Percentiles rank a stretch among this genome's conserved stretches.
phyloP scores from a whole-genome alignment of 2,329 filamentous ascomycete genomes.

The Sporothrix schenckii region DNA sequence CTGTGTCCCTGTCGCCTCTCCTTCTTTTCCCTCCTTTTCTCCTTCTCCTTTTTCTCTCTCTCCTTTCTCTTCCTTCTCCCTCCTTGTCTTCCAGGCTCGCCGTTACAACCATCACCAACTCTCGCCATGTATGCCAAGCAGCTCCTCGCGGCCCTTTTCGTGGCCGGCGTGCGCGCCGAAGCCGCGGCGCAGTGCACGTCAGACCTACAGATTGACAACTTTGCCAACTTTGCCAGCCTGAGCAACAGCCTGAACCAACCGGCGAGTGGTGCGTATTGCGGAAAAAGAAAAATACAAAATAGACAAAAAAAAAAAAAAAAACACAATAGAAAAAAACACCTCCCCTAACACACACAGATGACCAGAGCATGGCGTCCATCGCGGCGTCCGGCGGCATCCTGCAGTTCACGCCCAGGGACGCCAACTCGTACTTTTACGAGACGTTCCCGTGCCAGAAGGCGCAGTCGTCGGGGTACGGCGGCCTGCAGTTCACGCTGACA shows the following conservation, averaged over 20 bases:
- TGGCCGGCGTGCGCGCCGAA: slow-evolving; percentile 26
- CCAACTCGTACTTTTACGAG: slow-evolving; percentile 35
- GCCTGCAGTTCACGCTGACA: slow-evolving; percentile 33
- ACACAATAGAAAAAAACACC: too few relatives aligned
- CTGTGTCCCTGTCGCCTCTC: too few relatives aligned
- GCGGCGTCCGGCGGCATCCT: slow-evolving; percentile 27
- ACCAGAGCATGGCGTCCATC: slow-evolving; percentile 33
- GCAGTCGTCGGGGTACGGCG: slow-evolving; percentile 31
- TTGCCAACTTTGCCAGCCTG: slow-evolving; percentile 31
- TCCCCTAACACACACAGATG: slow-evolving; percentile 20
- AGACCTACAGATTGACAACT: slow-evolving; percentile 34
- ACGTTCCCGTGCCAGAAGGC: slow-evolving; percentile 33
- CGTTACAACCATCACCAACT: not conserved
- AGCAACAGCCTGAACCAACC: slow-evolving; percentile 32
- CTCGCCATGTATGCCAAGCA: slow-evolving; percentile 28
- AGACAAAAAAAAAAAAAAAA: too few relatives aligned
- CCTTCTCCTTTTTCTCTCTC: not conserved
- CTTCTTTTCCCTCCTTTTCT: not conserved
- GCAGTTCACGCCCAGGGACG: slow-evolving; percentile 30
- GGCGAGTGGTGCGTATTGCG: slow-evolving; percentile 21
- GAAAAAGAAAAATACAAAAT: too few relatives aligned
- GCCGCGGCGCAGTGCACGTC: slow-evolving; percentile 27
- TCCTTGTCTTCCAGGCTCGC: not conserved
- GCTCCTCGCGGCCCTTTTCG: slow-evolving; percentile 30
- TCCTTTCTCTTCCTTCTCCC: not conserved